Conservation (phyloP, 1,284 basidiomycete genomes). For the Malassezia equina region DNA sequence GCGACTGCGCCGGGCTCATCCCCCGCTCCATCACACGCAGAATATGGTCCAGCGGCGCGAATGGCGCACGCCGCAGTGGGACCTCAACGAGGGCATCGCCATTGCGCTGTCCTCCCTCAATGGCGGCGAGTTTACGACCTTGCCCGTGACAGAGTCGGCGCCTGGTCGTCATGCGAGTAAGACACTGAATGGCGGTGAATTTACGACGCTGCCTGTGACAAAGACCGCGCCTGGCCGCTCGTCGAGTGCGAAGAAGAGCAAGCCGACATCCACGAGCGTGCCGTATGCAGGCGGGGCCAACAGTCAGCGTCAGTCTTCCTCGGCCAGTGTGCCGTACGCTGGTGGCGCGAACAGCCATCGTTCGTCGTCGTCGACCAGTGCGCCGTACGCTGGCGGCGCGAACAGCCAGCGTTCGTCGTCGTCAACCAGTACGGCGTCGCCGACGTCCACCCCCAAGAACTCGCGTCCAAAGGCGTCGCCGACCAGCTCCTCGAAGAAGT, state of each 20-base stretch:
- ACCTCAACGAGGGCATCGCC: neutral
- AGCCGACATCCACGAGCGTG: neutral
- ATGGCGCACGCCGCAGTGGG: neutral
- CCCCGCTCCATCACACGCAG: neutral
- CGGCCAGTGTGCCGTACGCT: no score
- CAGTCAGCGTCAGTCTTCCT: no score
- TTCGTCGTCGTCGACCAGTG: neutral
- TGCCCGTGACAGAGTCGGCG: neutral
- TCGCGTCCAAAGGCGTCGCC: neutral
- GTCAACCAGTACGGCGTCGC: neutral
- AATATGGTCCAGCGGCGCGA: neutral
- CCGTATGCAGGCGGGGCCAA: neutral
- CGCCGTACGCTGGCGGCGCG: neutral
- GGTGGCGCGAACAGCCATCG: no score
- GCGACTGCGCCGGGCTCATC: neutral
- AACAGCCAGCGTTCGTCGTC: neutral
- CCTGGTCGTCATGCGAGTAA: neutral
- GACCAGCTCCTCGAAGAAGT: neutral
- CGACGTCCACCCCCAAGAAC: neutral
- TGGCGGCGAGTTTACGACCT: conserved; percentile 8
- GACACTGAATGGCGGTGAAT: conserved; percentile 5
- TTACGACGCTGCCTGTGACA: neutral
- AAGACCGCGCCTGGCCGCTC: neutral
- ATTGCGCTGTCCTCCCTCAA: neutral
- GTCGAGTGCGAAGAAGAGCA: neutral